Evolutionary conservation across 805 yeast genomes (phyloP).

Genomic region (Blastobotrys robertii): DNA sequence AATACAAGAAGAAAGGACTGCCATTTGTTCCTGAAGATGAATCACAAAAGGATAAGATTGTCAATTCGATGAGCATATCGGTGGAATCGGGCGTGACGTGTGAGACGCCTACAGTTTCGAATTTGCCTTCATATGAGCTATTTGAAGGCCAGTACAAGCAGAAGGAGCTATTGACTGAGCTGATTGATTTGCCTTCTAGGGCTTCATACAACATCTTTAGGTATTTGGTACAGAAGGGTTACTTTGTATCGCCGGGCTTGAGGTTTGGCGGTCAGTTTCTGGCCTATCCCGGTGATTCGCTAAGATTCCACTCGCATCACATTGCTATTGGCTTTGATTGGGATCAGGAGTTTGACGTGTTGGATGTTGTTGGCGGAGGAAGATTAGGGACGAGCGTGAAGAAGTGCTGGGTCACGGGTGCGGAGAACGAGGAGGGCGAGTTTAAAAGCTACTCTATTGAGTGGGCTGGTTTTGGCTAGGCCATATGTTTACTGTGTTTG

Average conservation of each 20-base stretch:
- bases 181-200: not conserved
- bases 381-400: constrained; percentile 88
- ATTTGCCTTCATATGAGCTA: constrained; percentile 10
- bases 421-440: constrained; percentile 19
- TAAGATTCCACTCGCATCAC: constrained; percentile 80
- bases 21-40: constrained; percentile 6
- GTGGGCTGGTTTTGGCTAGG: constrained; percentile 92
- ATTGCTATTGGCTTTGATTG: constrained; percentile 47
- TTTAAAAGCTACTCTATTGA: constrained; percentile 59
- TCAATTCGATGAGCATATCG: constrained; percentile 6
- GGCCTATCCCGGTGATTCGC: constrained; percentile 92
- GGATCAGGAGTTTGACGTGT: constrained; percentile 44
- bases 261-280: constrained; percentile 85
- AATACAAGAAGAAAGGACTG: constrained; percentile 6
- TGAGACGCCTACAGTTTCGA: constrained; percentile 7
- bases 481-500: too few species aligned
- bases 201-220: constrained; percentile 31
- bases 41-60: constrained; percentile 5
- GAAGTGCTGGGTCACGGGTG: constrained; percentile 59
- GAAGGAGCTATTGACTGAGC: too few species aligned
- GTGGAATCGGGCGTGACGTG: constrained; percentile 8
- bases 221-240: constrained; percentile 36
- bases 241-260: constrained; percentile 68
- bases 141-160: constrained; percentile 1
- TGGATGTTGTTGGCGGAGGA: constrained; percentile 71